Evolutionary conservation across 169 alveolate species (phyloP).

Genomic region (Pseudocohnilembus persalinus): DNA sequence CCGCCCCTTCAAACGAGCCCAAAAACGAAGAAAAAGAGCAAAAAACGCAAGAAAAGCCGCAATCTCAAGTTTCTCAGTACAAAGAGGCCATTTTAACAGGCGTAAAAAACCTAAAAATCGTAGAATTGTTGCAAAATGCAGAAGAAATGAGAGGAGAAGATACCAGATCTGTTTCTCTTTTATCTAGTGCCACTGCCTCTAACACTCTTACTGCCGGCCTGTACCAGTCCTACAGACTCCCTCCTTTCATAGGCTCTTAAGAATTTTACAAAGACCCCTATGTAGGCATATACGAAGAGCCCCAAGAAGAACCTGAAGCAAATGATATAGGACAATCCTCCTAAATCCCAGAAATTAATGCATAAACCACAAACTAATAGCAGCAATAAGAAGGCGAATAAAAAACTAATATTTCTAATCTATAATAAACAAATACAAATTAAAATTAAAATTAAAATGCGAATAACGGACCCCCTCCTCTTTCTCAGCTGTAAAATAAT

Average conservation of each 20-base stretch:
- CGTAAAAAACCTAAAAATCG: slow-evolving; percentile 1
- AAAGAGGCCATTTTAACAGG: background rate
- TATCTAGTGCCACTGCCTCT: background rate
- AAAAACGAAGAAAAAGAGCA: background rate
- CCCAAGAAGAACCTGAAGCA: background rate
- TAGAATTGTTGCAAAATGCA: background rate
- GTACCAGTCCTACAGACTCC: background rate
- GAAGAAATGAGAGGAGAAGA: background rate
- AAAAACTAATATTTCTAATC: too few relatives aligned
- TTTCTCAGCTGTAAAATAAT: background rate
- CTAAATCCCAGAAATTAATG: background rate
- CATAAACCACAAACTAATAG: background rate
- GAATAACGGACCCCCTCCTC: background rate
- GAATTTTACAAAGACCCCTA: background rate
- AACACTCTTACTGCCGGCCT: background rate
- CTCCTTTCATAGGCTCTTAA: background rate
- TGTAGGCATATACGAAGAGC: background rate
- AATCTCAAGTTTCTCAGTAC: background rate
- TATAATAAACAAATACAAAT: too few relatives aligned
- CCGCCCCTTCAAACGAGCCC: background rate
- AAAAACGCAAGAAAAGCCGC: background rate
- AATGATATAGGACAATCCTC: background rate
- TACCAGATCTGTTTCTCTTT: background rate
- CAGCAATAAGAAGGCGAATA: background rate
- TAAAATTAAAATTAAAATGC: too few relatives aligned